phyloP scores from a whole-genome alignment of 495 filamentous ascomycete species.

The Aspergillus hancockii region DNA sequence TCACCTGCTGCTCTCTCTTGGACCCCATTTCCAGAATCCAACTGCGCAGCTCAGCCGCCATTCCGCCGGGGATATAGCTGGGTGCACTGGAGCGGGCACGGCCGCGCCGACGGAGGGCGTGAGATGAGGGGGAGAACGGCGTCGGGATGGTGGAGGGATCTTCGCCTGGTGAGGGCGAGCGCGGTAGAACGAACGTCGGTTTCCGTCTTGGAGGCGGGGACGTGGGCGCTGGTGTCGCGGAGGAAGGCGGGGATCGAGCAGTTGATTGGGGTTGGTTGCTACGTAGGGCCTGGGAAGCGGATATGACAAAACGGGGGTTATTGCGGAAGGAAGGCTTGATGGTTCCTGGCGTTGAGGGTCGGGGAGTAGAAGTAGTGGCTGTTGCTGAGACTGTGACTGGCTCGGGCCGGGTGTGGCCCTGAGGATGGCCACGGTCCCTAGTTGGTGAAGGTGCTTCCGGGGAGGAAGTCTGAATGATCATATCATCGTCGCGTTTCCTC shows the following conservation, averaged over 20 bases:
- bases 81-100: constrained; percentile 23
- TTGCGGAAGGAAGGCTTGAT: constrained; percentile 26
- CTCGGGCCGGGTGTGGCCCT: neutral
- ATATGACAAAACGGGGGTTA: constrained; percentile 34
- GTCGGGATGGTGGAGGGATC: constrained; percentile 29
- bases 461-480: constrained; percentile 22
- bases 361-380: constrained; percentile 12
- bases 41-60: constrained; percentile 45
- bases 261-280: constrained; percentile 22
- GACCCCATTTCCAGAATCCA: constrained; percentile 47
- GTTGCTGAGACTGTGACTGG: constrained; percentile 8
- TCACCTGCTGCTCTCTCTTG: constrained; percentile 30
- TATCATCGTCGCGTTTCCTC: constrained; percentile 6
- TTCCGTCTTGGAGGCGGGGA: constrained; percentile 29
- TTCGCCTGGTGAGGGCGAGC: constrained; percentile 38
- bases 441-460: constrained; percentile 13
- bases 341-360: constrained; percentile 22
- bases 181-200: constrained; percentile 41
- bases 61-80: constrained; percentile 39
- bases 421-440: neutral
- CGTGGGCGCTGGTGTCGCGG: constrained; percentile 5
- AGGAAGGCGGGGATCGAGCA: constrained; percentile 20
- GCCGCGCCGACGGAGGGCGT: constrained; percentile 35
- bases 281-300: constrained; percentile 21
- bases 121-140: constrained; percentile 45